A percentile compares a stretch with the other conserved stretches of the same genome.
Conservation (phyloP, 2,329 filamentous ascomycete species). For the Fusarium bulbicola region DNA sequence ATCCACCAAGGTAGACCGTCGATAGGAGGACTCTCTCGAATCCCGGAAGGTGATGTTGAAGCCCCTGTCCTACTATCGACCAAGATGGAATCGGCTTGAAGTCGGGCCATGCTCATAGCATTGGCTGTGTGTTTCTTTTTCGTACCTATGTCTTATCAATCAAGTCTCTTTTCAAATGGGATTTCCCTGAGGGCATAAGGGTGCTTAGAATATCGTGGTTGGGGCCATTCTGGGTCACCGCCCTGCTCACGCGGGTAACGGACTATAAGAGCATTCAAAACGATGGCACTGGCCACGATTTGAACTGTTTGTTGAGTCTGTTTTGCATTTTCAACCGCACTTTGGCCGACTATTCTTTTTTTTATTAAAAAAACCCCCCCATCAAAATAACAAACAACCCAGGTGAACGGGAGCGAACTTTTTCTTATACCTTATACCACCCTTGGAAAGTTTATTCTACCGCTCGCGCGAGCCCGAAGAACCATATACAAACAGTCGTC, state of each 20-base stretch:
- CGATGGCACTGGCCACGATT: not conserved
- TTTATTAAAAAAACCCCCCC: not conserved
- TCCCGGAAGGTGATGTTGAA: slow-evolving; percentile 66
- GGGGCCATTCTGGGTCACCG: not conserved
- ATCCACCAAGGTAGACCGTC: slow-evolving; percentile 59
- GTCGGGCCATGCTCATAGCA: not conserved
- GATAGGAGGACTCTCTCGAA: slow-evolving; percentile 62
- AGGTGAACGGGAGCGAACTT: slow-evolving; percentile 4
- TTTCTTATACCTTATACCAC: slow-evolving; percentile 39
- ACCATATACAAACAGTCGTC: slow-evolving; percentile 33
- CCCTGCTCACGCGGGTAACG: slow-evolving; percentile 19
- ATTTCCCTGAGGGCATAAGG: not conserved
- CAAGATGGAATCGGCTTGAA: slow-evolving; percentile 45
- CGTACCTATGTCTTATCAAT: slow-evolving; percentile 20
- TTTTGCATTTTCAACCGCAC: not conserved
- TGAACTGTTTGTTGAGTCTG: not conserved
- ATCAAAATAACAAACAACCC: not conserved
- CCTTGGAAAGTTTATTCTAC: slow-evolving; percentile 41
- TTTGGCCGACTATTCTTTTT: not conserved
- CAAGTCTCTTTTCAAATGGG: slow-evolving; percentile 15
- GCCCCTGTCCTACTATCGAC: slow-evolving; percentile 46
- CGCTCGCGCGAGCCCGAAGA: slow-evolving; percentile 49
- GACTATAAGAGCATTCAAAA: not conserved
- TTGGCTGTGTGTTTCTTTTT: slow-evolving; percentile 11
- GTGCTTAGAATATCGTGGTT: slow-evolving; percentile 3